Evolutionary conservation across 352 stramenopile species (phyloP).

Genomic region (Halophytophthora batemanensis): DNA sequence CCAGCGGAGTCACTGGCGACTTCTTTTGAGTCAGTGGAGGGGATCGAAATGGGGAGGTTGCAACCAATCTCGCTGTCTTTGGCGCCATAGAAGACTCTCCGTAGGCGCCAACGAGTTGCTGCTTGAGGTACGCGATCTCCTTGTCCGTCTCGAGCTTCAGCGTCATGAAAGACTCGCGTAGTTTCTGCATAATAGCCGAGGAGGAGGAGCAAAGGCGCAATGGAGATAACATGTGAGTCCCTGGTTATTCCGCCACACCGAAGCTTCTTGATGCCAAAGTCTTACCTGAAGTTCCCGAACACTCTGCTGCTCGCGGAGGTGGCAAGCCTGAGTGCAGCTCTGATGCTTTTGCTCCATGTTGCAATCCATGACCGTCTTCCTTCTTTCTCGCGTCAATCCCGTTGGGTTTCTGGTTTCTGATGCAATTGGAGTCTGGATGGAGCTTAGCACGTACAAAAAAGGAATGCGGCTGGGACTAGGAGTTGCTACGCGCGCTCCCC

Average conservation of each 20-base stretch:
- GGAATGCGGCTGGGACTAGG: too few species aligned
- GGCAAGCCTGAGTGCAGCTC: slow-evolving; percentile 23
- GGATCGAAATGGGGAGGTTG: slow-evolving; percentile 1
- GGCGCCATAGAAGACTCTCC: background rate
- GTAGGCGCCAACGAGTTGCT: slow-evolving; percentile 23
- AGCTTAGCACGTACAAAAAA: too few species aligned
- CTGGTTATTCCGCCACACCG: background rate
- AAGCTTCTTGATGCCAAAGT: background rate
- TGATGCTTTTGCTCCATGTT: slow-evolving; percentile 7
- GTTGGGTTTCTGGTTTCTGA: too few species aligned
- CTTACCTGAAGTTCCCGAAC: slow-evolving; percentile 32
- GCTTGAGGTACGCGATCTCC: slow-evolving; percentile 48
- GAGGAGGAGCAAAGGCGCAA: background rate
- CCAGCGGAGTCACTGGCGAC: too few species aligned
- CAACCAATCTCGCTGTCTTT: background rate
- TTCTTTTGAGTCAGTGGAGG: background rate
- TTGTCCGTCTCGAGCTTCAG: slow-evolving; percentile 54
- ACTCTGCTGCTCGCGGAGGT: slow-evolving; percentile 26
- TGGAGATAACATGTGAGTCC: background rate
- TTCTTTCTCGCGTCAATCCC: too few species aligned
- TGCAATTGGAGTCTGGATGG: too few species aligned
- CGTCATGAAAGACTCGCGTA: slow-evolving; percentile 51
- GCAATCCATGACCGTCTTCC: too few species aligned
- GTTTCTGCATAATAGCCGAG: slow-evolving; percentile 19
- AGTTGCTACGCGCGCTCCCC: too few species aligned